A percentile compares a stretch with the other conserved stretches of the same genome.
phyloP scores from a whole-genome alignment of 176 grass and related monocot species.

The Cymbopogon citratus region DNA sequence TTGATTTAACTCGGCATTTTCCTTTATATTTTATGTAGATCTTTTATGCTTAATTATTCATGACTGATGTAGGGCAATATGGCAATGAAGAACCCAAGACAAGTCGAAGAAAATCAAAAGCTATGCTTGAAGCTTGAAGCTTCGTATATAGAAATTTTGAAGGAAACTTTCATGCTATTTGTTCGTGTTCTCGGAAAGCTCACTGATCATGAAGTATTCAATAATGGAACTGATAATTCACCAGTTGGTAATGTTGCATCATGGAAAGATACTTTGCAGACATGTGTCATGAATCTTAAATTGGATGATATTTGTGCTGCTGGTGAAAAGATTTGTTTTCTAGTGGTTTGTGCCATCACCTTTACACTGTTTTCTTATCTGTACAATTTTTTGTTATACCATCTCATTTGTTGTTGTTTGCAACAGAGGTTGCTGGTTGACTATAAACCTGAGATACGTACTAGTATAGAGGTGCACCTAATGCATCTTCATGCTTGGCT shows the following conservation, averaged over 20 bases:
- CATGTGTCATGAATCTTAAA: conserved; percentile 50
- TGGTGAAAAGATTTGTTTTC: conserved; percentile 42
- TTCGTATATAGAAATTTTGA: conserved; percentile 43
- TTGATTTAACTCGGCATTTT: conserved; percentile 19
- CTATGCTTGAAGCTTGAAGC: conserved; percentile 33
- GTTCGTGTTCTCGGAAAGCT: conserved; percentile 42
- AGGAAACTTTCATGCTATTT: conserved; percentile 36
- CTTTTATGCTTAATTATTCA: background rate
- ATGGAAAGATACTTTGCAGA: conserved; percentile 75
- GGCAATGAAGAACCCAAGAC: conserved; percentile 14
- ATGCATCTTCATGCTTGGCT: conserved; percentile 61
- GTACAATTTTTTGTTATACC: background rate
- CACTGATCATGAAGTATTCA: conserved; percentile 21
- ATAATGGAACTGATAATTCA: conserved; percentile 35
- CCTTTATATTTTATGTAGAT: background rate
- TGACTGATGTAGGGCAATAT: conserved; percentile 46
- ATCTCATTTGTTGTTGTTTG: conserved; percentile 23
- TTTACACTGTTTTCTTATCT: conserved; percentile 11
- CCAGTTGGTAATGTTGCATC: conserved; percentile 46
- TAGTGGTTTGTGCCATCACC: conserved; percentile 47
- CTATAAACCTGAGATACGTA: conserved; percentile 49
- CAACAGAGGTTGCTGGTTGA: conserved; percentile 30
- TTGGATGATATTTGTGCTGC: conserved; percentile 51
- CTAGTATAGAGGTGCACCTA: conserved; percentile 49
- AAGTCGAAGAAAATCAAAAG: conserved; percentile 21